Evolutionary conservation across 2,329 filamentous ascomycete genomes (phyloP).

Genomic region (Cordyceps farinosa): DNA sequence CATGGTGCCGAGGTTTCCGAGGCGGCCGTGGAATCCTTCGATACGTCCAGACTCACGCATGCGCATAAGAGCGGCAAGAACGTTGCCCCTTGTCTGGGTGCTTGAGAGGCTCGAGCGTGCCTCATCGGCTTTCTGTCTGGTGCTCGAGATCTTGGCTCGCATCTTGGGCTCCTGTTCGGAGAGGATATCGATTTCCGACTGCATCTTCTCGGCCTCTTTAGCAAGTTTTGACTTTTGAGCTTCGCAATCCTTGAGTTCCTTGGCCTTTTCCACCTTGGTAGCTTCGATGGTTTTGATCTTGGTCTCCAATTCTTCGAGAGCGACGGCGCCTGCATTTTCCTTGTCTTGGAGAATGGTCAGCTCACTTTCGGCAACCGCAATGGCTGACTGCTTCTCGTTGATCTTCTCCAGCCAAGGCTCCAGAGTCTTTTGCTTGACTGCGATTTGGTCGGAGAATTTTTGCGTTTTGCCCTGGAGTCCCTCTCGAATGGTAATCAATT

Average conservation of each 20-base stretch:
- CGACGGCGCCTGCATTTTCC: constrained; percentile 79
- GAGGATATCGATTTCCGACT: constrained; percentile 69
- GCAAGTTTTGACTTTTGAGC: constrained; percentile 68
- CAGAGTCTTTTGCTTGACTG: constrained; percentile 84
- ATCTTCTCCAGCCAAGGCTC: constrained; percentile 98
- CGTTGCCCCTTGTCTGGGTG: constrained; percentile 89
- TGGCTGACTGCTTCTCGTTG: constrained; percentile 90
- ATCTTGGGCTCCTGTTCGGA: constrained; percentile 75
- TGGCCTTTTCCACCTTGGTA: constrained; percentile 64
- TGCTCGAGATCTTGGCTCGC: constrained; percentile 79
- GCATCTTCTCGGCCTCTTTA: constrained; percentile 68
- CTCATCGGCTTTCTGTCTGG: constrained; percentile 93
- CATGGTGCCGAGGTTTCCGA: constrained; percentile 91
- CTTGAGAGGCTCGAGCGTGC: constrained; percentile 85
- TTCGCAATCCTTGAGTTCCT: constrained; percentile 73
- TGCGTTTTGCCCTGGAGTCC: constrained; percentile 93
- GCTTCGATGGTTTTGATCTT: constrained; percentile 75
- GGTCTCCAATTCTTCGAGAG: constrained; percentile 75
- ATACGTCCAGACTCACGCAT: constrained; percentile 95
- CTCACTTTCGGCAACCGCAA: constrained; percentile 92
- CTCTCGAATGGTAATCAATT: constrained; percentile 79
- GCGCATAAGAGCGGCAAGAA: constrained; percentile 86
- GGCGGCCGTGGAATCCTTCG: constrained; percentile 91
- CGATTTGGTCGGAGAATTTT: constrained; percentile 87
- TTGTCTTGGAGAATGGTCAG: constrained; percentile 87